Evolutionary conservation across 805 yeast species (phyloP).

Genomic region (Suhomyces kilbournensis): DNA sequence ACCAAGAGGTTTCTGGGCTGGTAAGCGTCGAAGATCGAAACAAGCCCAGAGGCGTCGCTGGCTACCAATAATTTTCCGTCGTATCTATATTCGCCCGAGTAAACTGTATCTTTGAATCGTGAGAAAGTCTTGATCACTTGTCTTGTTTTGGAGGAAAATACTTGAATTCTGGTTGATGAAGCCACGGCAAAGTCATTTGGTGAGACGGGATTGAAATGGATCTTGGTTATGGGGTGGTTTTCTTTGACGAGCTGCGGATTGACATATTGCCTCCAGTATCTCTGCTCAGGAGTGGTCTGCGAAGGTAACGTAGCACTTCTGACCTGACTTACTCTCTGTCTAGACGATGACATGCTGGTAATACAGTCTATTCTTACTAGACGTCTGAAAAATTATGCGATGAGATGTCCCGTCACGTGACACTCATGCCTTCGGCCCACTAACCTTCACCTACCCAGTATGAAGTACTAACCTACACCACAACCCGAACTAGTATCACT

Average conservation of each 20-base stretch:
- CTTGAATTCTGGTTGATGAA: constrained; percentile 85
- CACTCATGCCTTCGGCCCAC: too few species aligned
- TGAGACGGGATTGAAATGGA: constrained; percentile 78
- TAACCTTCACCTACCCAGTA: too few species aligned
- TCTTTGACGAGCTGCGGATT: constrained; percentile 90
- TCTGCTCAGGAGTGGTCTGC: constrained; percentile 85
- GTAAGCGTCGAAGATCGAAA: constrained; percentile 83
- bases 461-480: too few species aligned
- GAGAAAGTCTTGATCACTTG: constrained; percentile 84
- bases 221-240: constrained; percentile 85
- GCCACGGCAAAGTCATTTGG: constrained; percentile 95
- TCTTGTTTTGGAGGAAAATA: constrained; percentile 90
- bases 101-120: constrained; percentile 88
- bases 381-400: background rate
- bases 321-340: constrained; percentile 60
- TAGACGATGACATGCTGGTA: constrained; percentile 66
- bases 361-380: background rate
- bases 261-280: constrained; percentile 86
- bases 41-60: constrained; percentile 92
- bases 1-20: constrained; percentile 77
- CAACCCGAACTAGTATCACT: too few species aligned
- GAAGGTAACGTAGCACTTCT: constrained; percentile 78
- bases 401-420: background rate
- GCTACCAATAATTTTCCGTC: constrained; percentile 93
- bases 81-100: constrained; percentile 83